These are phyloP conservation scores for Saussurea involucrata DNA, from an alignment of 129 eudicot species.

Conservation along the genomic window DNA sequence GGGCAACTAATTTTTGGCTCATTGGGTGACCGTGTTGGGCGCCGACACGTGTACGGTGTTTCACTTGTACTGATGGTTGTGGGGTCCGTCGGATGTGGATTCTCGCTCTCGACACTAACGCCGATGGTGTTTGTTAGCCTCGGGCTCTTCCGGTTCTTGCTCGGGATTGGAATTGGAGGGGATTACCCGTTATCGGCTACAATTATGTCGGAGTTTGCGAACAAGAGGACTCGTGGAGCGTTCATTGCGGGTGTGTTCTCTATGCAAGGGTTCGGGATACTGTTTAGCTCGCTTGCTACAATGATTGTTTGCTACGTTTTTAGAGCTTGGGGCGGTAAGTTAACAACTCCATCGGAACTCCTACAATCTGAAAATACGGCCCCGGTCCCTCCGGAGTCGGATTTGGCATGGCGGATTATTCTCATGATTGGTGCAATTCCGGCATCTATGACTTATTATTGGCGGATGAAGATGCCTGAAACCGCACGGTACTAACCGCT, in stretches of 20 bases:
- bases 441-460: conserved; percentile 52
- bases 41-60: conserved; percentile 39
- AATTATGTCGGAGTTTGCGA: conserved; percentile 63
- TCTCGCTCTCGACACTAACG: conserved; percentile 25
- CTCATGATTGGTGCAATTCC: conserved; percentile 61
- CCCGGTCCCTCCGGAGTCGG: conserved; percentile 39
- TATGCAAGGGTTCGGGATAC: conserved; percentile 64
- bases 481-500: conserved; percentile 42
- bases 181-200: conserved; percentile 55
- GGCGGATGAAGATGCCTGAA: conserved; percentile 75
- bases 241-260: conserved; percentile 59
- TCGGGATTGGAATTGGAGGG: conserved; percentile 52
- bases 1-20: conserved; percentile 44
- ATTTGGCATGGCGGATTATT: conserved; percentile 56
- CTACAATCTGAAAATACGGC: not conserved
- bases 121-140: conserved; percentile 37
- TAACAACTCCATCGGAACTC: not conserved
- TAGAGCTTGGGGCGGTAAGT: not conserved
- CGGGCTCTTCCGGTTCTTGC: conserved; percentile 40
- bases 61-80: conserved; percentile 38
- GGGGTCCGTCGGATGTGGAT: conserved; percentile 44
- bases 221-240: conserved; percentile 47
- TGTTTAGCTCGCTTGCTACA: conserved; percentile 42
- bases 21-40: conserved; percentile 41
- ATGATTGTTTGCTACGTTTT: conserved; percentile 43